A percentile compares a stretch with the other conserved stretches of the same genome.
Conservation (phyloP, 1,284 basidiomycete genomes). For the Cutaneotrichosporon sp. region DNA sequence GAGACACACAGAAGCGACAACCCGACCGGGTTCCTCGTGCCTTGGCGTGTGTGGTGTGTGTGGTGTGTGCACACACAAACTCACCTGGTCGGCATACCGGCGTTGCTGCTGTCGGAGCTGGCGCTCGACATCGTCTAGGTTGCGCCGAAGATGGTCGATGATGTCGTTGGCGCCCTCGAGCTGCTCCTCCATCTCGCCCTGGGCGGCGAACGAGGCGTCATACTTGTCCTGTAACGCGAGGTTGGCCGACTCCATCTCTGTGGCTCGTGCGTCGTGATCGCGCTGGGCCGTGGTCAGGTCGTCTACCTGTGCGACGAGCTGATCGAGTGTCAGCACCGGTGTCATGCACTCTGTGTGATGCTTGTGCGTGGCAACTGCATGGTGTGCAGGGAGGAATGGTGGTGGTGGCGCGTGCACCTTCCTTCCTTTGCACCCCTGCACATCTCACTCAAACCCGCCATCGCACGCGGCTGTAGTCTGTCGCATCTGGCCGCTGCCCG, state of each 20-base stretch:
- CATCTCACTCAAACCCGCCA: not conserved
- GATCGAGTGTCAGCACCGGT: not conserved
- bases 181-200: conserved; percentile 46
- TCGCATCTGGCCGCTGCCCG: not conserved
- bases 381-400: not conserved
- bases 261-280: conserved; percentile 1
- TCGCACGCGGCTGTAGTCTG: not conserved
- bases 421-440: not conserved
- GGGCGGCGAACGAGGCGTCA: conserved; percentile 41
- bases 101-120: conserved; percentile 35
- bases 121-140: conserved; percentile 39
- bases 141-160: conserved; percentile 35
- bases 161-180: conserved; percentile 43
- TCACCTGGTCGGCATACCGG: conserved; percentile 47
- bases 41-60: too few species aligned
- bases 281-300: conserved; percentile 16
- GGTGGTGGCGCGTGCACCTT: not conserved
- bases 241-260: conserved; percentile 10
- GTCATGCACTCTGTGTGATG: not conserved
- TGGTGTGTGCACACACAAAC: too few species aligned
- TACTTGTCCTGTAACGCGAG: conserved; percentile 28
- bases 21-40: not conserved
- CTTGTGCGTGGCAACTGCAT: conserved; percentile 1
- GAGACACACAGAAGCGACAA: not conserved
- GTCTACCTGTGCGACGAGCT: conserved; percentile 22